Percentiles rank a stretch among this genome's conserved stretches.
These are phyloP conservation scores for Linum lewisii DNA, from an alignment of 345 rosid species.

Conservation along the genomic window DNA sequence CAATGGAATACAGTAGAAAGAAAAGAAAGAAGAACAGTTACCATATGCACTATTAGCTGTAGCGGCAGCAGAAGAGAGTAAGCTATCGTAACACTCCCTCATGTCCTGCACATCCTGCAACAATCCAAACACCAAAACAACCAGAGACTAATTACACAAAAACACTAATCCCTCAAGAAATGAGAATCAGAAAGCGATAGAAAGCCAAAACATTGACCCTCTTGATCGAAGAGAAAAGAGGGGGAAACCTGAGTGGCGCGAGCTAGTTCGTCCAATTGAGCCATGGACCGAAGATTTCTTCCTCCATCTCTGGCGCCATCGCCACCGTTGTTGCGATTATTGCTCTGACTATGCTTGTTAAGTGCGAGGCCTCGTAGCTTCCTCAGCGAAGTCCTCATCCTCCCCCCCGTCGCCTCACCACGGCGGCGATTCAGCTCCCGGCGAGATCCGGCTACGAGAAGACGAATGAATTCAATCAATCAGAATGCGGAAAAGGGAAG, in stretches of 20 bases:
- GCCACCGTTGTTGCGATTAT: background rate
- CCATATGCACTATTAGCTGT: conserved; percentile 9
- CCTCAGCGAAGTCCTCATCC: conserved; percentile 67
- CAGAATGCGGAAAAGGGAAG: background rate
- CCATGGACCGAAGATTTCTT: conserved; percentile 37
- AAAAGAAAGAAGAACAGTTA: background rate
- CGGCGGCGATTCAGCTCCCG: conserved; percentile 20
- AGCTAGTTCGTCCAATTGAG: conserved; percentile 59
- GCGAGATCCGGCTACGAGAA: conserved; percentile 1
- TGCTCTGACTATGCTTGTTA: conserved; percentile 26
- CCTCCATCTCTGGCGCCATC: conserved; percentile 31
- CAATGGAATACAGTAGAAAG: background rate
- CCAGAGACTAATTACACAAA: background rate
- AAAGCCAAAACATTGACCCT: background rate
- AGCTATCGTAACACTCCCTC: conserved; percentile 5
- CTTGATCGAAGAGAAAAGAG: background rate
- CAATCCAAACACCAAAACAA: background rate
- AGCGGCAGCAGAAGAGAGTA: conserved; percentile 9
- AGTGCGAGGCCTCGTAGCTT: conserved; percentile 51
- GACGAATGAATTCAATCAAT: conserved; percentile 11
- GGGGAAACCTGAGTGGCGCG: conserved; percentile 59
- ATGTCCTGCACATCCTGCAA: conserved; percentile 8
- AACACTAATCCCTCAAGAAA: background rate
- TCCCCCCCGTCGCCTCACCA: background rate
- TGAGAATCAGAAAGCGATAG: background rate